Conservation (phyloP, 169 alveolate genomes). For the Cryptosporidium bovis region DNA sequence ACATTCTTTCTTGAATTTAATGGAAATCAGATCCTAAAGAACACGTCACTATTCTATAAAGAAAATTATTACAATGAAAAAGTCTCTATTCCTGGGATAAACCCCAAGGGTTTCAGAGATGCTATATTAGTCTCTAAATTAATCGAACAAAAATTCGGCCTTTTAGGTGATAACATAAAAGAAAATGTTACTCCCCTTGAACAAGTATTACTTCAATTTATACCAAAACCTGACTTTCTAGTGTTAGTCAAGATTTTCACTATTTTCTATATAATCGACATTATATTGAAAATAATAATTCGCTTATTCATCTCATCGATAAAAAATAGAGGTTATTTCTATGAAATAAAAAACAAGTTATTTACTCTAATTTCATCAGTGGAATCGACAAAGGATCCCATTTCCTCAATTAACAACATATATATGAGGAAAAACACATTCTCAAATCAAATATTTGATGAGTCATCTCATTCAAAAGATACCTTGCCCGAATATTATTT, state of each 20-base stretch:
- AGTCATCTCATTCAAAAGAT: not conserved
- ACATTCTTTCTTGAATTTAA: constrained; percentile 12
- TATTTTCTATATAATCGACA: constrained; percentile 4
- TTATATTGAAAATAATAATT: not conserved
- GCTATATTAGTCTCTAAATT: constrained; percentile 19
- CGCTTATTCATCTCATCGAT: not conserved
- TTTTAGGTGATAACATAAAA: not conserved
- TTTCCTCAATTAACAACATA: constrained; percentile 36
- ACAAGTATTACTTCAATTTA: not conserved
- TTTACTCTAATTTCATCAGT: not conserved
- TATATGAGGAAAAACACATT: constrained; percentile 21
- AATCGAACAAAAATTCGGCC: constrained; percentile 1
- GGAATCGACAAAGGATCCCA: constrained; percentile 28
- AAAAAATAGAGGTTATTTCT: not conserved
- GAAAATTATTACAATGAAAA: constrained; percentile 2
- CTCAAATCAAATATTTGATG: constrained; percentile 4
- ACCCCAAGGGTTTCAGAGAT: constrained; percentile 15
- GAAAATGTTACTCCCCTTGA: not conserved
- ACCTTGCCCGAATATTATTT: not conserved
- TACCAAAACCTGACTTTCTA: not conserved
- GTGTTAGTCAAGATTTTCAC: not conserved
- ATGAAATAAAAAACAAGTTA: not conserved
- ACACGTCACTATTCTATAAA: constrained; percentile 14
- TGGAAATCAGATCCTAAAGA: constrained; percentile 36
- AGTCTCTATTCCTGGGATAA: constrained; percentile 30